phyloP scores from a whole-genome alignment of 75 land plant species.

The Isoetes taiwanensis region DNA sequence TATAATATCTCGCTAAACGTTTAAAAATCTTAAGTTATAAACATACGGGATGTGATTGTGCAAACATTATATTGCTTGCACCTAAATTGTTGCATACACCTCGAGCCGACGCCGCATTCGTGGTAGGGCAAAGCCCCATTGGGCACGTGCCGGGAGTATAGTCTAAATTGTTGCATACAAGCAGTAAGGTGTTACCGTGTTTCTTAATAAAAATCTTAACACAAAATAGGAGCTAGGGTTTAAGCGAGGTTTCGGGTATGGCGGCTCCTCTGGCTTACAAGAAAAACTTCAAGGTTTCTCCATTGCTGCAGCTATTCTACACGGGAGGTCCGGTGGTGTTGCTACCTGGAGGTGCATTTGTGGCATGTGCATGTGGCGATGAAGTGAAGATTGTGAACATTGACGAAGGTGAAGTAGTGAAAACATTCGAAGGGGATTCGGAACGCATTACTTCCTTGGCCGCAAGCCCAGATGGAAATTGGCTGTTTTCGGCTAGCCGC shows the following conservation, averaged over 20 bases:
- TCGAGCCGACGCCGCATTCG: no score
- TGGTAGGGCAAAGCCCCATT: no score
- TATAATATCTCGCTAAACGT: no score
- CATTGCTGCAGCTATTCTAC: constrained; percentile 66
- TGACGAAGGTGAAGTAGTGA: constrained; percentile 33
- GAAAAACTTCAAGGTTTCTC: constrained; percentile 45
- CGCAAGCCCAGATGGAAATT: constrained; percentile 46
- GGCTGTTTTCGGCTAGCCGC: constrained; percentile 66
- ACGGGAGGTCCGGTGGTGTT: constrained; percentile 66
- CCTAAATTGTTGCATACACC: no score
- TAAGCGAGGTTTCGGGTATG: constrained; percentile 11
- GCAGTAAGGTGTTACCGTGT: no score
- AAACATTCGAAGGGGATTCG: constrained; percentile 62
- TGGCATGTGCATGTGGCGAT: constrained; percentile 82
- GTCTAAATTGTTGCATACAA: no score
- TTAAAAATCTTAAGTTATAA: no score
- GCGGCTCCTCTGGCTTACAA: constrained; percentile 28
- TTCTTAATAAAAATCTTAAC: no score
- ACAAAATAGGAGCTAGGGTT: not conserved
- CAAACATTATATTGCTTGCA: no score
- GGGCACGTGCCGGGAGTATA: no score
- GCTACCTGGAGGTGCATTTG: constrained; percentile 53
- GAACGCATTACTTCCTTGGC: constrained; percentile 54
- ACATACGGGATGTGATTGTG: no score
- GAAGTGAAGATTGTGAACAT: constrained; percentile 64